Conservation (phyloP, 352 stramenopile genomes). For the Pythium dissimile region DNA sequence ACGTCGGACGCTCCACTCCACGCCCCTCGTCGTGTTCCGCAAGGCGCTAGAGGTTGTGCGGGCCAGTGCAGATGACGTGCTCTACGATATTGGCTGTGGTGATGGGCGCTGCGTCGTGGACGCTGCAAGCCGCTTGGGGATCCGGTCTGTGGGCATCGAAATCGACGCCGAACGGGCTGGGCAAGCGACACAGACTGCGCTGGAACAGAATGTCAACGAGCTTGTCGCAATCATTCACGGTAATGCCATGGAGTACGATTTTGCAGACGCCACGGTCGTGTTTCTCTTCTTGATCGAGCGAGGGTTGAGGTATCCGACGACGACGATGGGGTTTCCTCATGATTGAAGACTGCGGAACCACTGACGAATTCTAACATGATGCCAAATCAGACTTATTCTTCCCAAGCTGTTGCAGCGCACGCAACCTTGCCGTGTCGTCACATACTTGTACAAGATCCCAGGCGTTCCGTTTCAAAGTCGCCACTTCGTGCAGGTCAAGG, state of each 20-base stretch:
- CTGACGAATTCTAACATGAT: background rate
- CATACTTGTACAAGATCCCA: slow-evolving; percentile 75
- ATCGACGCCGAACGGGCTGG: slow-evolving; percentile 48
- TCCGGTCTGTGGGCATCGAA: slow-evolving; percentile 63
- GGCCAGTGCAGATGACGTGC: slow-evolving; percentile 36
- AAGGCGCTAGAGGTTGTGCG: slow-evolving; percentile 51
- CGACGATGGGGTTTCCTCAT: background rate
- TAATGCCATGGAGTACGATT: slow-evolving; percentile 72
- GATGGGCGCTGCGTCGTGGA: slow-evolving; percentile 70
- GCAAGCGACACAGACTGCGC: slow-evolving; percentile 25
- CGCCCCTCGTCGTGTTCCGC: slow-evolving; percentile 56
- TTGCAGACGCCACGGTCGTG: slow-evolving; percentile 58
- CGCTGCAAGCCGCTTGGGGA: slow-evolving; percentile 40
- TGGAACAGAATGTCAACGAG: slow-evolving; percentile 29
- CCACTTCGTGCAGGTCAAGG: slow-evolving; percentile 47
- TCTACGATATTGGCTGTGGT: slow-evolving; percentile 80
- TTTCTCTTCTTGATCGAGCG: slow-evolving; percentile 83
- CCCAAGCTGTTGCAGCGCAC: slow-evolving; percentile 43
- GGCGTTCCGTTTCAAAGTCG: slow-evolving; percentile 30
- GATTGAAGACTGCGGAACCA: background rate
- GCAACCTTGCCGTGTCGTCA: slow-evolving; percentile 51
- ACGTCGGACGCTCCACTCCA: slow-evolving; percentile 79
- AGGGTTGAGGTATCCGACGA: slow-evolving; percentile 45
- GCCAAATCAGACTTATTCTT: slow-evolving; percentile 37
- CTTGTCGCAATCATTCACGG: slow-evolving; percentile 63